These are phyloP conservation scores for Mycena sp. DNA, from an alignment of 1,284 basidiomycete species.

Conservation along the genomic window DNA sequence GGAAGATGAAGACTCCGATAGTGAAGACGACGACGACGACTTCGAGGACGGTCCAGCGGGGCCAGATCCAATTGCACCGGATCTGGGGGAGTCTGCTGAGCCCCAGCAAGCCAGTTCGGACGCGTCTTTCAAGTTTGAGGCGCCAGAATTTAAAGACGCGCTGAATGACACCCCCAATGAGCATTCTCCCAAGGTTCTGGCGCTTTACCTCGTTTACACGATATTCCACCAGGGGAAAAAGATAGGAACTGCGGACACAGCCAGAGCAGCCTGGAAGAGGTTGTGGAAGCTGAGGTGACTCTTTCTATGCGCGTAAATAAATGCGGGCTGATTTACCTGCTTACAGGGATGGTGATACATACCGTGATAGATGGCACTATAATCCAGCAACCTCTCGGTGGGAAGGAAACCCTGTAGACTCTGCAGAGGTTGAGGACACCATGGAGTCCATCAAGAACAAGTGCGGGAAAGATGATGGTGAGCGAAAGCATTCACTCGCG, in stretches of 20 bases:
- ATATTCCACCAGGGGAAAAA: slow-evolving; percentile 2
- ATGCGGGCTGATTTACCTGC: background rate
- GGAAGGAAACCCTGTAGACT: slow-evolving; percentile 15
- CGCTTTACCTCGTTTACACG: slow-evolving; percentile 5
- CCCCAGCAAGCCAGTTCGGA: background rate
- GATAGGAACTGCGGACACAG: slow-evolving; percentile 6
- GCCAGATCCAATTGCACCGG: slow-evolving; percentile 1
- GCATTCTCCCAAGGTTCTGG: slow-evolving; percentile 2
- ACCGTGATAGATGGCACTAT: slow-evolving; percentile 7
- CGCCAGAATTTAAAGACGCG: background rate
- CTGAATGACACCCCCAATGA: slow-evolving; percentile 1
- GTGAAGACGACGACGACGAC: background rate
- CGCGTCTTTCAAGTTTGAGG: background rate
- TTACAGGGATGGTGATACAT: slow-evolving; percentile 11
- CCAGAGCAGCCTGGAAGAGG: background rate
- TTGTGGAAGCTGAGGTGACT: slow-evolving; percentile 6
- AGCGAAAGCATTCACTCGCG: slow-evolving; percentile 15
- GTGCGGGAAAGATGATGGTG: slow-evolving; percentile 6
- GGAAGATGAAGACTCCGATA: background rate
- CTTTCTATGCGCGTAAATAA: background rate
- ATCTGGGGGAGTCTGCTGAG: background rate
- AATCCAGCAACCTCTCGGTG: background rate
- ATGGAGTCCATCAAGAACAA: slow-evolving; percentile 20
- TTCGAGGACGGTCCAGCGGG: background rate
- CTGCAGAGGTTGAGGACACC: slow-evolving; percentile 12